A percentile compares a stretch with the other conserved stretches of the same genome.
Conservation (phyloP, 495 filamentous ascomycete species). For the Tuber indicum region DNA sequence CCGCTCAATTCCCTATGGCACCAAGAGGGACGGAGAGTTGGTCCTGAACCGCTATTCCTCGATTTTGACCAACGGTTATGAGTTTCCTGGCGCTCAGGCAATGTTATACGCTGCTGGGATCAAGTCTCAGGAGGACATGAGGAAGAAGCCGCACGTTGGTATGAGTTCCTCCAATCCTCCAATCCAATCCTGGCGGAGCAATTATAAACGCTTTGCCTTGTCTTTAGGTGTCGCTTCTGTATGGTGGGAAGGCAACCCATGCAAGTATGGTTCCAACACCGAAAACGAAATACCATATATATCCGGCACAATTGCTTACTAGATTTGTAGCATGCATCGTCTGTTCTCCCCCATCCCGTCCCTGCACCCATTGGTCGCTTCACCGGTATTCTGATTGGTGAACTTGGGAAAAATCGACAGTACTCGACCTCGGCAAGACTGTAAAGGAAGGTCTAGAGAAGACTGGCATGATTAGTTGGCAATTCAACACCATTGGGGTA, state of each 20-base stretch:
- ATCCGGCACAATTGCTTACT: constrained; percentile 37
- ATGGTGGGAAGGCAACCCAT: constrained; percentile 98
- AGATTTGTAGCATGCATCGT: constrained; percentile 41
- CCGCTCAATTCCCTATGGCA: constrained; percentile 37
- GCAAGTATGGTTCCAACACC: constrained; percentile 49
- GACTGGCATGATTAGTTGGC: constrained; percentile 83
- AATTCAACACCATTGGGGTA: constrained; percentile 91
- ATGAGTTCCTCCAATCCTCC: constrained; percentile 40
- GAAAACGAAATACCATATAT: constrained; percentile 26
- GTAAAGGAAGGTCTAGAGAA: constrained; percentile 77
- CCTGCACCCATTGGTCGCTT: constrained; percentile 36
- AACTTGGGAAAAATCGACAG: constrained; percentile 48
- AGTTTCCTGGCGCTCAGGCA: constrained; percentile 91
- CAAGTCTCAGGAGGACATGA: constrained; percentile 76
- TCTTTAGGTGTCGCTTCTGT: constrained; percentile 60
- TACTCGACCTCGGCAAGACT: constrained; percentile 82
- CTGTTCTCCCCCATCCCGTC: constrained; percentile 34
- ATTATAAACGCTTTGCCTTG: constrained; percentile 2
- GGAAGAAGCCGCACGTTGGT: constrained; percentile 83
- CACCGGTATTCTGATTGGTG: constrained; percentile 42
- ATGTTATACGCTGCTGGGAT: constrained; percentile 96
- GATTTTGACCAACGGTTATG: constrained; percentile 71
- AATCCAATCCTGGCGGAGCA: not conserved
- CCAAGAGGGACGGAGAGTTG: constrained; percentile 54
- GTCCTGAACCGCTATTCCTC: constrained; percentile 66